Percentiles rank a stretch among this genome's conserved stretches.
These are phyloP conservation scores for Aspergillus awamori DNA, from an alignment of 2,329 filamentous ascomycete species.

Conservation along the genomic window DNA sequence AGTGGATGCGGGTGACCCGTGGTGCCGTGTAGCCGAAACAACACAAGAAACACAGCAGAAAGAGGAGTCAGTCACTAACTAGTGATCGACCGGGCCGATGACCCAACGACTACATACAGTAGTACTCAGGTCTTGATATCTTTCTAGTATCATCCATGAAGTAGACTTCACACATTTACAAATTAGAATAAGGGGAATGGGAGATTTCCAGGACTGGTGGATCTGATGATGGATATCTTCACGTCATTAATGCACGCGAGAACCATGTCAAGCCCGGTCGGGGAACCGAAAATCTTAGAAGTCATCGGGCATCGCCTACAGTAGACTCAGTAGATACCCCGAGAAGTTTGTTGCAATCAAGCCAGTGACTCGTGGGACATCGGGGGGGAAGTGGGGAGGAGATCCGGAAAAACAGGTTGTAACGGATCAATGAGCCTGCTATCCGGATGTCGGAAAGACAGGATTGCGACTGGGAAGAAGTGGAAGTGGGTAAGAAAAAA, in stretches of 20 bases:
- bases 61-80: too few species aligned
- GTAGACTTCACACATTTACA: too few species aligned
- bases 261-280: not conserved
- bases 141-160: too few species aligned
- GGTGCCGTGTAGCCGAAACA: slow-evolving; percentile 15
- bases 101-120: slow-evolving; percentile 11
- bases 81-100: slow-evolving; percentile 21
- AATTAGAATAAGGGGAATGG: too few species aligned
- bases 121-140: not conserved
- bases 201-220: not conserved
- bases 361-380: not conserved
- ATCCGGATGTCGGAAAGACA: not conserved
- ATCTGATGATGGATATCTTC: not conserved
- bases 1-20: not conserved
- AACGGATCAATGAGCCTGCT: not conserved
- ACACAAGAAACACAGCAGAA: not conserved
- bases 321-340: not conserved
- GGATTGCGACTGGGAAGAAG: not conserved
- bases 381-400: not conserved
- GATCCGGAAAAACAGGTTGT: not conserved
- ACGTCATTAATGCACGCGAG: not conserved
- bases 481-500: not conserved
- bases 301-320: not conserved
- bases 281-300: not conserved
- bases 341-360: not conserved